phyloP scores from a whole-genome alignment of 2,329 filamentous ascomycete genomes.

The Fusarium albidum region DNA sequence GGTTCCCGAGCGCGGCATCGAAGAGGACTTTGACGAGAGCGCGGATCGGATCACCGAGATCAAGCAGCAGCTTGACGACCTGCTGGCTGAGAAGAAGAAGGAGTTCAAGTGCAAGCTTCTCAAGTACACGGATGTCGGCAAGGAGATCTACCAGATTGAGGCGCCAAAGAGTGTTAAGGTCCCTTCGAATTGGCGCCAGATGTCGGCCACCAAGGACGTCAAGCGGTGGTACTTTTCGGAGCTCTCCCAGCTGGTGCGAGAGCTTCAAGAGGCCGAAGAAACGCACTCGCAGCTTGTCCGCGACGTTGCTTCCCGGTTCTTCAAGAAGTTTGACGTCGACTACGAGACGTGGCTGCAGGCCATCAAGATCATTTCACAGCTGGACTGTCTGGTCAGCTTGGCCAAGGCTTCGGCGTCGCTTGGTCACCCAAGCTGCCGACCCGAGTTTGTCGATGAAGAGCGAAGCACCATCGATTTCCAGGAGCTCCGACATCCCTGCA shows the following conservation, averaged over 20 bases:
- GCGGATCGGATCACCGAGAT: constrained; percentile 79
- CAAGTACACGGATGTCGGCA: constrained; percentile 85
- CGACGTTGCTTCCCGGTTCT: constrained; percentile 85
- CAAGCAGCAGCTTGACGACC: constrained; percentile 72
- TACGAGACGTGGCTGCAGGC: constrained; percentile 87
- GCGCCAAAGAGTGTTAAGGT: constrained; percentile 86
- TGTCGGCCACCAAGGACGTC: constrained; percentile 90
- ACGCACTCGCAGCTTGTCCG: constrained; percentile 91
- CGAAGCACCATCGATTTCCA: constrained; percentile 90
- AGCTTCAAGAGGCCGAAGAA: constrained; percentile 93
- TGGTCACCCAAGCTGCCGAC: constrained; percentile 87
- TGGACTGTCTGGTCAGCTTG: constrained; percentile 94
- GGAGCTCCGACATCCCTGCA: constrained; percentile 94
- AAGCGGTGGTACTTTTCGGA: constrained; percentile 95
- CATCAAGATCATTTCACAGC: constrained; percentile 88
- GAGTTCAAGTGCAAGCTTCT: constrained; percentile 78
- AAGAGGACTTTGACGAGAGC: constrained; percentile 90
- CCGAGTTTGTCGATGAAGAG: constrained; percentile 84
- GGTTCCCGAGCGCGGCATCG: constrained; percentile 85
- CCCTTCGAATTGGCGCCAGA: constrained; percentile 90
- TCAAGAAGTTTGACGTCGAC: constrained; percentile 85
- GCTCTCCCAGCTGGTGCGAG: constrained; percentile 81
- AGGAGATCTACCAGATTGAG: constrained; percentile 97
- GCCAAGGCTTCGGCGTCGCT: constrained; percentile 87
- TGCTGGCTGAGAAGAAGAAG: constrained; percentile 76